A percentile compares a stretch with the other conserved stretches of the same genome.
Evolutionary conservation across 495 filamentous ascomycete genomes (phyloP).

Genomic region (Clohesyomyces aquaticus): DNA sequence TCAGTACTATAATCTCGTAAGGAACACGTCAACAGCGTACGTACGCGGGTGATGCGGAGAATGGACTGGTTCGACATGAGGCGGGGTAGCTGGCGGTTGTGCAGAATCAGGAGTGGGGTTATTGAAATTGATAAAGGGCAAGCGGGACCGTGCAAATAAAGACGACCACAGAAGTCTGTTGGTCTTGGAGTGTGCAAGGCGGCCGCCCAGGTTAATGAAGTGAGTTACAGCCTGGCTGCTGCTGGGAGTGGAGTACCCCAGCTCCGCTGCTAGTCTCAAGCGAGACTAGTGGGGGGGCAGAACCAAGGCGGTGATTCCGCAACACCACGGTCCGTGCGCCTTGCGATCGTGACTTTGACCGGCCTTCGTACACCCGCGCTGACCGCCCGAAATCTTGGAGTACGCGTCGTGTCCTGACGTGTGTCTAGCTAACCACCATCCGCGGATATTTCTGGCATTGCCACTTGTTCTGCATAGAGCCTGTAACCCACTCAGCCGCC

Average conservation of each 20-base stretch:
- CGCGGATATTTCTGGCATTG: too few species aligned
- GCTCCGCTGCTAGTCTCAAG: not conserved
- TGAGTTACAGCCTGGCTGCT: slow-evolving; percentile 10
- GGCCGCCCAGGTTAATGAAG: not conserved
- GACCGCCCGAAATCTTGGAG: not conserved
- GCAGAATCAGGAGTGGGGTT: not conserved
- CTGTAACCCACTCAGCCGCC: too few species aligned
- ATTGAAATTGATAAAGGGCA: not conserved
- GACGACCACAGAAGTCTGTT: not conserved
- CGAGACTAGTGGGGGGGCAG: too few species aligned
- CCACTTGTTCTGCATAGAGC: too few species aligned
- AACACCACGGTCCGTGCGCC: slow-evolving; percentile 24
- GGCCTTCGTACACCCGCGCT: not conserved
- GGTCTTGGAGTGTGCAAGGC: not conserved
- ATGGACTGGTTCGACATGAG: slow-evolving; percentile 81
- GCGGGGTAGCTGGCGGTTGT: not conserved
- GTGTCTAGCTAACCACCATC: not conserved
- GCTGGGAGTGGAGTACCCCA: not conserved
- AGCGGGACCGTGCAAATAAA: not conserved
- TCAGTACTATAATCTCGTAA: slow-evolving; percentile 29
- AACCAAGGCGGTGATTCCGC: slow-evolving; percentile 5
- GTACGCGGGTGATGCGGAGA: slow-evolving; percentile 81
- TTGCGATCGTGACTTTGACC: not conserved
- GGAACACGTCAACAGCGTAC: slow-evolving; percentile 37
- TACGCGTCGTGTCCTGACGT: not conserved